Evolutionary conservation across 345 rosid genomes (phyloP).

Genomic region (Gynandropsis gynandra): DNA sequence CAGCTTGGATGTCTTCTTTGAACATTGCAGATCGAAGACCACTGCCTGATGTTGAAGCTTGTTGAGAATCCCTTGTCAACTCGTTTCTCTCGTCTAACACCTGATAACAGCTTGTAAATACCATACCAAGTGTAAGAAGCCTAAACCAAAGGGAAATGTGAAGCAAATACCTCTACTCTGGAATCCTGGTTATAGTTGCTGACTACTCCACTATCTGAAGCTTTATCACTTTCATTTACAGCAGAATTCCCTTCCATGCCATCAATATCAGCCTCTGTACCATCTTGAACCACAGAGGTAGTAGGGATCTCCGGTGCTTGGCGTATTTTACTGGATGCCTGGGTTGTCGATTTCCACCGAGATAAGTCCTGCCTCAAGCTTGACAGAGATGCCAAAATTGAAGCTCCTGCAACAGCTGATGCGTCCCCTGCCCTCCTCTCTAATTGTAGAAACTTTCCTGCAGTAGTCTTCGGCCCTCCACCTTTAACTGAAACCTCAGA

Average conservation of each 20-base stretch:
- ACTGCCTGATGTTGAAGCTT: conserved; percentile 52
- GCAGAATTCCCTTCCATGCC: conserved; percentile 53
- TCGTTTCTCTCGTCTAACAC: conserved; percentile 62
- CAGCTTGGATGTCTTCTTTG: conserved; percentile 56
- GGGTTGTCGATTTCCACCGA: conserved; percentile 45
- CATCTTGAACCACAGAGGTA: conserved; percentile 46
- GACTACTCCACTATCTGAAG: conserved; percentile 44
- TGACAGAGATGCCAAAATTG: conserved; percentile 65
- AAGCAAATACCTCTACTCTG: conserved; percentile 58
- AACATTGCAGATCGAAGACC: conserved; percentile 48
- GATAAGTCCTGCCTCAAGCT: conserved; percentile 52
- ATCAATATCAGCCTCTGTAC: conserved; percentile 44
- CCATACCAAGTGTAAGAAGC: conserved; percentile 22
- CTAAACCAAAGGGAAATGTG: conserved; percentile 57
- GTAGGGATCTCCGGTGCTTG: conserved; percentile 42
- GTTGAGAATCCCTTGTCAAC: conserved; percentile 59
- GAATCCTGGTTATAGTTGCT: conserved; percentile 55
- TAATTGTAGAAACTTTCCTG: conserved; percentile 43
- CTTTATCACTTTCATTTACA: conserved; percentile 49
- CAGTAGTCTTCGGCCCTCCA: conserved; percentile 38
- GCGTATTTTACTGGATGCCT: conserved; percentile 39
- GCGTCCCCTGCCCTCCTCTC: conserved; percentile 67
- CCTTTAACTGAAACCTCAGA: conserved; percentile 49
- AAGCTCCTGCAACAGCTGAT: conserved; percentile 69
- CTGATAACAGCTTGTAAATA: conserved; percentile 51